Evolutionary conservation across 805 yeast species (phyloP).

Genomic region (Sungouiella thailandica): DNA sequence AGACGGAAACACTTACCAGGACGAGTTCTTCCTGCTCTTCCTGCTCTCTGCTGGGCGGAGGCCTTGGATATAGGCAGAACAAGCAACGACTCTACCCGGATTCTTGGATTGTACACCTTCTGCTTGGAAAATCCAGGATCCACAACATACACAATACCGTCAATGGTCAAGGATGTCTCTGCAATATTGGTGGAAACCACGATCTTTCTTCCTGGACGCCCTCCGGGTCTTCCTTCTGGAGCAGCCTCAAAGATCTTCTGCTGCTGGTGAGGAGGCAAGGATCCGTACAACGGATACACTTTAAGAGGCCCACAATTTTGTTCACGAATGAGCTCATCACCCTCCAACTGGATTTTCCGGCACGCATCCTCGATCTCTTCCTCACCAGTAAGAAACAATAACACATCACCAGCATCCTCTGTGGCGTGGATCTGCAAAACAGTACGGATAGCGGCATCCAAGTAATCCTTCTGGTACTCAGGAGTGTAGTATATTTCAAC

Average conservation of each 20-base stretch:
- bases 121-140: constrained; percentile 98
- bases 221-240: constrained; percentile 66
- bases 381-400: constrained; percentile 89
- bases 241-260: constrained; percentile 92
- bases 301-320: constrained; percentile 83
- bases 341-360: constrained; percentile 79
- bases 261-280: constrained; percentile 93
- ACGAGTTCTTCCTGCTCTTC: constrained; percentile 99
- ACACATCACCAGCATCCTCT: constrained; percentile 87
- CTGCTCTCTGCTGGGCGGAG: constrained; percentile 96
- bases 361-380: constrained; percentile 98
- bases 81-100: constrained; percentile 87
- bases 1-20: constrained; percentile 97
- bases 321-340: constrained; percentile 83
- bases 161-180: constrained; percentile 95
- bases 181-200: constrained; percentile 94
- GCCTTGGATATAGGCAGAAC: constrained; percentile 98
- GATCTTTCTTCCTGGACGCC: constrained; percentile 92
- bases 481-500: constrained; percentile 97
- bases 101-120: constrained; percentile 93
- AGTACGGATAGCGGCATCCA: constrained; percentile 92
- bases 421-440: constrained; percentile 96
- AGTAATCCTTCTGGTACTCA: constrained; percentile 89
- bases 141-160: constrained; percentile 94
- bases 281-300: constrained; percentile 93